Conservation (phyloP, 1,139 yeast species). For the Candida smagusa region DNA sequence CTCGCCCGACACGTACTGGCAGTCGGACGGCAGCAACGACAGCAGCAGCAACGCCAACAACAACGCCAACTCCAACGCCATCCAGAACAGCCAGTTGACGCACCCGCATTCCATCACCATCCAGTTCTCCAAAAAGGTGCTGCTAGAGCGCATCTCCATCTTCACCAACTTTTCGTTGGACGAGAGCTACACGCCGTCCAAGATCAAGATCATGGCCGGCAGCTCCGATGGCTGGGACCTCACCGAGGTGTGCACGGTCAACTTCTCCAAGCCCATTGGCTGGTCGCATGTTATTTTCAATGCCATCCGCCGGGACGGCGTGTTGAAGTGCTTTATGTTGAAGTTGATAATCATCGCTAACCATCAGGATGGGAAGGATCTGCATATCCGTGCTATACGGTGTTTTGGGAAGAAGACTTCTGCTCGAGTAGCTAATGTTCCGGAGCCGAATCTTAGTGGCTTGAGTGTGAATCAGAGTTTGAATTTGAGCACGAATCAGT, state of each 20-base stretch:
- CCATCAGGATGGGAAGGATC: slow-evolving; percentile 95
- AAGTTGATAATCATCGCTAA: slow-evolving; percentile 71
- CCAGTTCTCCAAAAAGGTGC: slow-evolving; percentile 76
- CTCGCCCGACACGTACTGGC: slow-evolving; percentile 81
- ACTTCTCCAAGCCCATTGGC: slow-evolving; percentile 72
- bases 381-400: slow-evolving; percentile 77
- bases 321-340: slow-evolving; percentile 70
- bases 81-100: slow-evolving; percentile 38
- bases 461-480: slow-evolving; percentile 8
- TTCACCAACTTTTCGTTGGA: slow-evolving; percentile 68
- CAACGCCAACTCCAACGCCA: slow-evolving; percentile 23
- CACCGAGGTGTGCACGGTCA: slow-evolving; percentile 66
- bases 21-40: slow-evolving; percentile 74
- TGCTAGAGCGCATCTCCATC: slow-evolving; percentile 65
- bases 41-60: slow-evolving; percentile 16
- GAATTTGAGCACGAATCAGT: slow-evolving; percentile 1
- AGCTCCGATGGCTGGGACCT: slow-evolving; percentile 79
- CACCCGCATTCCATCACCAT: slow-evolving; percentile 84
- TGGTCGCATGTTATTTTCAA: slow-evolving; percentile 79
- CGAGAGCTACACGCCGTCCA: slow-evolving; percentile 90
- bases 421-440: not conserved
- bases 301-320: slow-evolving; percentile 54
- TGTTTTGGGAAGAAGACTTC: slow-evolving; percentile 41
- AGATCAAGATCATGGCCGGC: slow-evolving; percentile 72
- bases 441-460: slow-evolving; percentile 8